Conservation (phyloP, 768 basidiomycete genomes). For the Galerina marginata region DNA sequence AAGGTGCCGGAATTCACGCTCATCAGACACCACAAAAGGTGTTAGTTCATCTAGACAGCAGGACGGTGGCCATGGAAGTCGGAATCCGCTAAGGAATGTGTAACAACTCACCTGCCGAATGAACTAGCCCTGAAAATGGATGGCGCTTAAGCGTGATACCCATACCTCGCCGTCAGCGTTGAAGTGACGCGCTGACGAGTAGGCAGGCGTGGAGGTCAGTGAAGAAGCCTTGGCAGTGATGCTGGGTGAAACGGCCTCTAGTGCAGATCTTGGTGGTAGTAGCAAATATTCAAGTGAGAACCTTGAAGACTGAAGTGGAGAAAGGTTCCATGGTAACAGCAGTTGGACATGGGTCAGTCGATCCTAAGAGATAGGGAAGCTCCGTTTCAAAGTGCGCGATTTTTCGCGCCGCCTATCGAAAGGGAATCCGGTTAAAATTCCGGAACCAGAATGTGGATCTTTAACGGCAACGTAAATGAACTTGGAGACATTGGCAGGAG, state of each 20-base stretch:
- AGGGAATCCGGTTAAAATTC: constrained; percentile 83
- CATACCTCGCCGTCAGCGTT: constrained; percentile 82
- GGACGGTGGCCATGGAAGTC: constrained; percentile 23
- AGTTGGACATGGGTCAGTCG: constrained; percentile 88
- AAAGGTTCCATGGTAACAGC: constrained; percentile 89
- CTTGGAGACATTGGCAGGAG: constrained; percentile 65
- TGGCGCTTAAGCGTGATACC: constrained; percentile 88
- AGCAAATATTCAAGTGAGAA: constrained; percentile 89
- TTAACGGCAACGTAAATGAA: constrained; percentile 75
- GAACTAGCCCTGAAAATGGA: constrained; percentile 92
- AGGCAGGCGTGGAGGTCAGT: constrained; percentile 80
- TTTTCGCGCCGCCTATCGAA: constrained; percentile 71
- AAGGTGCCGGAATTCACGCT: constrained; percentile 83
- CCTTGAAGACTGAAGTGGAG: constrained; percentile 89
- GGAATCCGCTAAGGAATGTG: constrained; percentile 22
- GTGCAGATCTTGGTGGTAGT: constrained; percentile 90
- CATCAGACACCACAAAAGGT: constrained; percentile 87
- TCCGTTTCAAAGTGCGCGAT: constrained; percentile 73
- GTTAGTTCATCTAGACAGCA: constrained; percentile 75
- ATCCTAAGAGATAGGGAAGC: constrained; percentile 81
- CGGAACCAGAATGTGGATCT: constrained; percentile 76
- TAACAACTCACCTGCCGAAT: constrained; percentile 88
- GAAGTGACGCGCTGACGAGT: constrained; percentile 74
- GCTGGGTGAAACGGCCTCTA: constrained; percentile 66
- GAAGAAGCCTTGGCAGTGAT: constrained; percentile 81